phyloP scores from a whole-genome alignment of 2,329 filamentous ascomycete species.

The Verticillium dahliae region DNA sequence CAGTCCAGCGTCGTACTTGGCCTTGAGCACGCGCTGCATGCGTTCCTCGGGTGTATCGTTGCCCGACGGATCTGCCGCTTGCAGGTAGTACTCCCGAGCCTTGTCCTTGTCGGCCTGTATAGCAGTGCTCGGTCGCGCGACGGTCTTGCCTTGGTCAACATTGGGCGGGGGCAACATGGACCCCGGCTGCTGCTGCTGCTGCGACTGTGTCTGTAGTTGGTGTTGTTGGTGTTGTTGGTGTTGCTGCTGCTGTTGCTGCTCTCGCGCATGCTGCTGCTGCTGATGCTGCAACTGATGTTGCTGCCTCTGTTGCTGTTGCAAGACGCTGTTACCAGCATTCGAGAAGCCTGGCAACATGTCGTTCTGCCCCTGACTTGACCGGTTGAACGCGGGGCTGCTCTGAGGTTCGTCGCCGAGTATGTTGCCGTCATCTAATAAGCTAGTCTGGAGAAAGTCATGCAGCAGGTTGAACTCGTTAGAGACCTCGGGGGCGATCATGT shows the following conservation, averaged over 20 bases:
- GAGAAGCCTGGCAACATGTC: conserved; percentile 42
- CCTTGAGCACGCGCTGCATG: conserved; percentile 88
- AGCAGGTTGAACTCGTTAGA: conserved; percentile 95
- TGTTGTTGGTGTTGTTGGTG: not conserved
- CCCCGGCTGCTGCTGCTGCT: conserved; percentile 18
- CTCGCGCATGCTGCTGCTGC: not conserved
- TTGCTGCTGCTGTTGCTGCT: not conserved
- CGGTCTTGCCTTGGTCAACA: conserved; percentile 42
- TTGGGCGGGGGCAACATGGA: conserved; percentile 43
- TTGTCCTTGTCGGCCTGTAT: conserved; percentile 67
- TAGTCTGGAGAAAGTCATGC: conserved; percentile 93
- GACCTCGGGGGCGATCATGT: conserved; percentile 89
- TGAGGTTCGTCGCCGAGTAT: conserved; percentile 63
- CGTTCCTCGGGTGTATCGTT: conserved; percentile 81
- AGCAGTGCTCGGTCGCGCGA: conserved; percentile 54
- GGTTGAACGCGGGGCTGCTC: conserved; percentile 35
- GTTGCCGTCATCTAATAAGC: conserved; percentile 76
- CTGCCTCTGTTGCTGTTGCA: conserved; percentile 6
- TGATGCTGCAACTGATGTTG: not conserved
- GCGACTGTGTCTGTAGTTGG: not conserved
- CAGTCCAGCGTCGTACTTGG: conserved; percentile 93
- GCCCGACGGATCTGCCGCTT: conserved; percentile 89
- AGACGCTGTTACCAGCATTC: conserved; percentile 15
- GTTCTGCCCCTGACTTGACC: conserved; percentile 29
- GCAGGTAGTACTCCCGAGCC: conserved; percentile 89